Evolutionary conservation across 371 early-diverging fungal genomes (phyloP), one percentile per base, ranked within the genome.

Genomic region (Saksenaea oblongispora): DNA sequence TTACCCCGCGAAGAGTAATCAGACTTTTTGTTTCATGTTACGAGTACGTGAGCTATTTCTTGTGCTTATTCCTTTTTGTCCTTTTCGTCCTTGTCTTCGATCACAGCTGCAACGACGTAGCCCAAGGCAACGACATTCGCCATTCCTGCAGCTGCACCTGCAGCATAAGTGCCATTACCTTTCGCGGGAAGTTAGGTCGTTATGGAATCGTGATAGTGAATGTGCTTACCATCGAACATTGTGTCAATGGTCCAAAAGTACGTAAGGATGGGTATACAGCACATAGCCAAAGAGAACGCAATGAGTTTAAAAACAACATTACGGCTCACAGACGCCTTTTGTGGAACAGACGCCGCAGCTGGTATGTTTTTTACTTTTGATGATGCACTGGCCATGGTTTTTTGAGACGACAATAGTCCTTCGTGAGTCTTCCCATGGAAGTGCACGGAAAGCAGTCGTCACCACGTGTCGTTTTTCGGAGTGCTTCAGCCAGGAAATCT

Each of bases 111-210:
- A 24, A 75, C 54, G 15, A 82, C 72, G 27, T 82, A 84, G 9
- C 62, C 63, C 39, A 84, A 54, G 8, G 77, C 73, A 35, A 84
- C 77, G 1, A 79, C 31, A 53, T 82, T 80, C 24, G 80, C 80
- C 56, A 79, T 65, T 10, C 69, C 73, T 5, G 82, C 82, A 27
- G 79, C 80, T 17, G 72, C 68, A 59, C 78, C 80, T 22, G 79
- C 82, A 2, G 80, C 80, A 67, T 82, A 82, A 0, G 75, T 80
- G 3, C 73, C 74, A 56, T 84, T 83, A 36, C 80, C 84, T 79
- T 22, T 22, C 26, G 22, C 51, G 11, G 1, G 3, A 2, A 14
- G 39, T 14, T 39, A 39, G n/a, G 11, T 39, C 1, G 2, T 39
- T n/a, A 11, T 39, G 39, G 5, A 11, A 39, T 39, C 39, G 39